Evolutionary conservation across 257 asterid genomes (phyloP).

Genomic region (Gardenia jasminoides): DNA sequence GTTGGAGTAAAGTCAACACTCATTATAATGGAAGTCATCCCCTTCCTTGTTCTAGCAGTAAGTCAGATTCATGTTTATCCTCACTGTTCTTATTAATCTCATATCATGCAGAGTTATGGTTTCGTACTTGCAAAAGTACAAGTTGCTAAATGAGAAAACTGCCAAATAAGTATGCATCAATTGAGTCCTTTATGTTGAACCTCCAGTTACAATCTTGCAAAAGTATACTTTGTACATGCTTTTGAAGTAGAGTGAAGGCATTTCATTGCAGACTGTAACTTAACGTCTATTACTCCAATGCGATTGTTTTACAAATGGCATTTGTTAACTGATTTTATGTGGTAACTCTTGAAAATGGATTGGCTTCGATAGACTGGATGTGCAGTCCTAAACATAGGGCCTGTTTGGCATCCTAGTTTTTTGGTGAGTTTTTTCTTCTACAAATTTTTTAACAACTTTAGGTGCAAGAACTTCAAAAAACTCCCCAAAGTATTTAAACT

Average conservation of each 20-base stretch:
- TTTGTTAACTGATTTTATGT: neutral
- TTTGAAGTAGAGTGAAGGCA: neutral
- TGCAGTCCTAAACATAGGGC: neutral
- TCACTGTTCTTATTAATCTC: conserved; percentile 1
- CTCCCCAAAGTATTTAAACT: too few relatives aligned
- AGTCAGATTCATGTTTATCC: conserved; percentile 37
- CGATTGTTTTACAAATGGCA: neutral
- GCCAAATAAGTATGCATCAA: neutral
- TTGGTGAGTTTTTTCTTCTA: too few relatives aligned
- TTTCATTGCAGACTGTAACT: neutral
- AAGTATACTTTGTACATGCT: neutral
- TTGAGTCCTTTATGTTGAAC: neutral
- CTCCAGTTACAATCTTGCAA: neutral
- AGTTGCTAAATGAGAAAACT: neutral
- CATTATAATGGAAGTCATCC: conserved; percentile 99
- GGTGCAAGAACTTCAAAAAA: too few relatives aligned
- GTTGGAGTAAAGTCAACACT: conserved; percentile 94
- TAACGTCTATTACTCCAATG: neutral
- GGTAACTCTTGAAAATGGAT: neutral
- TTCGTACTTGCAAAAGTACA: neutral
- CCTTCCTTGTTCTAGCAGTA: conserved; percentile 98
- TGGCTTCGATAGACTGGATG: neutral
- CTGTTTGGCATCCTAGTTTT: too few relatives aligned
- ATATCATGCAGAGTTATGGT: neutral
- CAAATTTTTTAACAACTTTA: too few relatives aligned